Percentiles rank a stretch among this genome's conserved stretches.
Evolutionary conservation across 73 alveolate genomes (phyloP).

Genomic region (Tetrahymena elliotti): DNA sequence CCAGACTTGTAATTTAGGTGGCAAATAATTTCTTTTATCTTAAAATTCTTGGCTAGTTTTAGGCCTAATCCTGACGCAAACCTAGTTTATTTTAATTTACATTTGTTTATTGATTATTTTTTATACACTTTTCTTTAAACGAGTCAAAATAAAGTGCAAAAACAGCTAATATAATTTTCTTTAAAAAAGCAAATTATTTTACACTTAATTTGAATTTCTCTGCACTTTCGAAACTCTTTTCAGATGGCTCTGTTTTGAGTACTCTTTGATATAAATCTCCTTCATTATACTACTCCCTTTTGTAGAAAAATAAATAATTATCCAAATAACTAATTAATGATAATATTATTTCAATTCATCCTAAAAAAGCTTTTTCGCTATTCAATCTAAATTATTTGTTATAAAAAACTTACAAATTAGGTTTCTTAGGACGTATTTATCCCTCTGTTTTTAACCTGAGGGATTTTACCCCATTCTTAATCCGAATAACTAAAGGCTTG

Average conservation of each 20-base stretch:
- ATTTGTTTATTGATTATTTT: neutral
- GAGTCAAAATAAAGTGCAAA: neutral
- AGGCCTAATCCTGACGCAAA: neutral
- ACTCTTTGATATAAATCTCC: neutral
- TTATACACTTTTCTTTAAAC: neutral
- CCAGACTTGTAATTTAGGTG: neutral
- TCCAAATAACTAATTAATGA: neutral
- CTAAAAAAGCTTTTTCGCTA: neutral
- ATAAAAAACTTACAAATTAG: neutral
- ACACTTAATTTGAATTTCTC: neutral
- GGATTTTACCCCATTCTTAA: neutral
- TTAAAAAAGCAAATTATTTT: neutral
- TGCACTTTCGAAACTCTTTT: neutral
- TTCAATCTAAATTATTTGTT: neutral
- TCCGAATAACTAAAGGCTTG: neutral
- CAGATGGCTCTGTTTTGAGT: neutral
- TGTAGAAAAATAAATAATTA: neutral
- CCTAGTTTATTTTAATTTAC: neutral
- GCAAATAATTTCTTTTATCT: neutral
- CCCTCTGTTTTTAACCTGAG: neutral
- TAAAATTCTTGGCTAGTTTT: neutral
- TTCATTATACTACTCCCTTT: neutral
- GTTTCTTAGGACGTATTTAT: neutral
- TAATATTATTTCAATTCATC: neutral
- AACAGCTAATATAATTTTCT: neutral